phyloP scores from a whole-genome alignment of 148 eudicot genomes.

The Hydrangea macrophylla region DNA sequence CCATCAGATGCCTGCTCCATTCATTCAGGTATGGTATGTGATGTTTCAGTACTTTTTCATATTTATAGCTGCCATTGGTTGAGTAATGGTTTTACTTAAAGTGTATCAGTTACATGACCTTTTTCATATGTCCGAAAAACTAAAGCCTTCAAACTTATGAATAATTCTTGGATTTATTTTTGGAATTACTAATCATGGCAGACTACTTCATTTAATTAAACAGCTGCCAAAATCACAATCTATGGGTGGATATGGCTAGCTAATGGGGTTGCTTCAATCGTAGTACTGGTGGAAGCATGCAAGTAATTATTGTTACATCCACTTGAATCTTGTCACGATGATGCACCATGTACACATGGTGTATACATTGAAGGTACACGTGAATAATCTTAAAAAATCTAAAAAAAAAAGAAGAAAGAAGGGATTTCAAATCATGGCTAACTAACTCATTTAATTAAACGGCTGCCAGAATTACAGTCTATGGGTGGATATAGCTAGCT shows the following conservation, averaged over 20 bases:
- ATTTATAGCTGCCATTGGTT: not conserved
- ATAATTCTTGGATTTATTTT: no score
- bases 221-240: not conserved
- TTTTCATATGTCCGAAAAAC: no score
- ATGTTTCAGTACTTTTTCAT: not conserved
- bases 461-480: not conserved
- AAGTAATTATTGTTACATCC: no score
- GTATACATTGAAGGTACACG: no score
- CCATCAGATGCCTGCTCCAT: slow-evolving; percentile 99
- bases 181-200: no score
- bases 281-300: slow-evolving; percentile 6
- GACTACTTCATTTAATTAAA: not conserved
- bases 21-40: slow-evolving; percentile 66
- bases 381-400: no score
- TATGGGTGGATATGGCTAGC: not conserved
- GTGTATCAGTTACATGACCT: no score
- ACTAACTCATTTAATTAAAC: not conserved
- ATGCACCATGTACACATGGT: no score
- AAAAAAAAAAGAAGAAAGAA: no score
- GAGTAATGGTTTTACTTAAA: not conserved
- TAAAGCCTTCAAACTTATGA: not conserved
- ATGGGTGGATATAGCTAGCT: not conserved
- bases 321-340: no score
- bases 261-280: not conserved
- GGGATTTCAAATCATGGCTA: no score